Conservation (phyloP, 2,329 filamentous ascomycete species). For the Calonectria henricotiae region DNA sequence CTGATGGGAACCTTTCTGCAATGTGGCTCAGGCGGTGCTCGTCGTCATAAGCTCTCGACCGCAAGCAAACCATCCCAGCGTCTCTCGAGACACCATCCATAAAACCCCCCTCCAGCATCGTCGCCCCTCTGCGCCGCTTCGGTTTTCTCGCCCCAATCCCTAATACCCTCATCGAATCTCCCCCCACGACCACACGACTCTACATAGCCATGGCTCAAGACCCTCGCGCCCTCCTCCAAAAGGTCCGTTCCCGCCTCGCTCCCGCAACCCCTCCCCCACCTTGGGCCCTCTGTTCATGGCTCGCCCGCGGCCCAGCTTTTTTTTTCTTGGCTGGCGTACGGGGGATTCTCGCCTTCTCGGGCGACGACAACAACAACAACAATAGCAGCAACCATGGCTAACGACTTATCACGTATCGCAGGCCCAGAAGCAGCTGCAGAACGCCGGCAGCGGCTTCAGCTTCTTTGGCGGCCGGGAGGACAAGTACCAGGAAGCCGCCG, state of each 20-base stretch:
- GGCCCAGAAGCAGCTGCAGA: slow-evolving; percentile 88
- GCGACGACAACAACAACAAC: not conserved
- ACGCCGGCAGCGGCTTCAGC: slow-evolving; percentile 86
- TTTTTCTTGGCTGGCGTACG: not conserved
- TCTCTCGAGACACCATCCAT: slow-evolving; percentile 37
- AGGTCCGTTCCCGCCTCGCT: slow-evolving; percentile 66
- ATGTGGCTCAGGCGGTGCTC: slow-evolving; percentile 49
- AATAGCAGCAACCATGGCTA: slow-evolving; percentile 1
- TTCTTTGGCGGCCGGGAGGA: slow-evolving; percentile 91
- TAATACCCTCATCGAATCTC: slow-evolving; percentile 10
- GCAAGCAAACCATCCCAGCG: slow-evolving; percentile 41
- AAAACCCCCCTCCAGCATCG: slow-evolving; percentile 36
- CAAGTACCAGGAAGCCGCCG: slow-evolving; percentile 91
- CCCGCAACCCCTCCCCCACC: slow-evolving; percentile 47
- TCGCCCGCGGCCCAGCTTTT: not conserved
- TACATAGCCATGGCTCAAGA: slow-evolving; percentile 78
- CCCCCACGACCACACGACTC: slow-evolving; percentile 35
- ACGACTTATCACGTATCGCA: slow-evolving; percentile 58
- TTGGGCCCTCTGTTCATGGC: slow-evolving; percentile 25
- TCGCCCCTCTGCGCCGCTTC: slow-evolving; percentile 38
- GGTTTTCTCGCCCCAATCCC: slow-evolving; percentile 25
- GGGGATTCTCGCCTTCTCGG: slow-evolving; percentile 31
- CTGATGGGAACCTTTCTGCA: slow-evolving; percentile 2
- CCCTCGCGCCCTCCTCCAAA: slow-evolving; percentile 83
- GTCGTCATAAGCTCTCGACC: slow-evolving; percentile 51